Evolutionary conservation across 1,139 yeast genomes (phyloP).

Genomic region (Geotrichum reessii): DNA sequence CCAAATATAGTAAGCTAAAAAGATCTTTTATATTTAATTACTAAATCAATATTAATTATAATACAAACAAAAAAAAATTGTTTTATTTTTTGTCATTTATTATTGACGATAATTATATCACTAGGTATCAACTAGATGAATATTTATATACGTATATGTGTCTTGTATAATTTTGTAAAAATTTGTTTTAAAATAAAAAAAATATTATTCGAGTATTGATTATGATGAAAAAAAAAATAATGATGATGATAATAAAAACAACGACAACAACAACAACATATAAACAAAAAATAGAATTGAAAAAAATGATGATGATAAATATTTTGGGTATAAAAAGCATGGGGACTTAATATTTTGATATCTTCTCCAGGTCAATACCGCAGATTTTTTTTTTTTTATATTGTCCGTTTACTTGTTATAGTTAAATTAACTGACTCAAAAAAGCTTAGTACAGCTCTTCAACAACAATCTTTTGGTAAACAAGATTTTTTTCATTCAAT

Average conservation of each 20-base stretch:
- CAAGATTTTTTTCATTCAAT: slow-evolving; percentile 59
- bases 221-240: no score
- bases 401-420: no score
- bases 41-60: no score
- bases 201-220: no score
- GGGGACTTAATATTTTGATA: background rate
- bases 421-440: no score
- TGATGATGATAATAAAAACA: background rate
- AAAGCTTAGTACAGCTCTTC: slow-evolving; percentile 20
- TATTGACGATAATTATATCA: no score
- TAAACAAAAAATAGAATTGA: background rate
- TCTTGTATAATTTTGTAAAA: background rate
- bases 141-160: no score
- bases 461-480: slow-evolving; percentile 34
- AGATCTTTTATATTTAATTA: no score
- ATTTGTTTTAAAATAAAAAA: background rate
- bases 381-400: background rate
- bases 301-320: background rate
- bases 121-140: no score
- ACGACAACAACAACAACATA: background rate
- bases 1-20: no score
- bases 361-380: background rate
- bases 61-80: no score
- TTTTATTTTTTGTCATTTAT: no score
- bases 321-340: background rate